Evolutionary conservation across 768 basidiomycete genomes (phyloP).

Genomic region (Suillus paluster): DNA sequence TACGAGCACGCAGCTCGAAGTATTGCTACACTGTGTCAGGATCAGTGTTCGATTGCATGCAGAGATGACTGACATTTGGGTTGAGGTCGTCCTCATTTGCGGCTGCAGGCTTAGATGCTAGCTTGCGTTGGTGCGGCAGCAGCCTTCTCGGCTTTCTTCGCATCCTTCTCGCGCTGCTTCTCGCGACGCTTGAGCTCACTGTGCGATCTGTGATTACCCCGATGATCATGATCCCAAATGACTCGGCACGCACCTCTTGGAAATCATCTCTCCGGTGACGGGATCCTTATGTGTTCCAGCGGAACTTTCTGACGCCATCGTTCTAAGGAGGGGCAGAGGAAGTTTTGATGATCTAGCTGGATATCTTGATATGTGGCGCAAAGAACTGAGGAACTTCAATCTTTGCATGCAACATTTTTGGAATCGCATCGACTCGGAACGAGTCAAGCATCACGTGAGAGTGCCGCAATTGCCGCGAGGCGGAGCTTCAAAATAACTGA

Average conservation of each 20-base stretch:
- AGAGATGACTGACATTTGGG: slow-evolving; percentile 72
- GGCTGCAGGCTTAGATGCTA: slow-evolving; percentile 43
- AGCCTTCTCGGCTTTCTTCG: slow-evolving; percentile 81
- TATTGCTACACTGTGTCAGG: slow-evolving; percentile 77
- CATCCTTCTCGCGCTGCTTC: slow-evolving; percentile 75
- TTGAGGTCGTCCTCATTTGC: slow-evolving; percentile 82
- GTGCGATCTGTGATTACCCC: slow-evolving; percentile 26
- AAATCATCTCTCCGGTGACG: slow-evolving; percentile 94
- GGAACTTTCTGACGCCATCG: slow-evolving; percentile 45
- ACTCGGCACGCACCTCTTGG: slow-evolving; percentile 76
- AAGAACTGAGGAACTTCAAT: slow-evolving; percentile 2
- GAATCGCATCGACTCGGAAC: slow-evolving; percentile 19
- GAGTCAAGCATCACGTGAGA: slow-evolving; percentile 2
- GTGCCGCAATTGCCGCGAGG: neutral
- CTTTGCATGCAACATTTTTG: slow-evolving; percentile 28
- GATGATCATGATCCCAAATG: slow-evolving; percentile 18
- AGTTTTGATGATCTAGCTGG: neutral
- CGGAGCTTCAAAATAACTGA: neutral
- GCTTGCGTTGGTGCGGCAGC: slow-evolving; percentile 51
- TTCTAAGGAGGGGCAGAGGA: slow-evolving; percentile 15
- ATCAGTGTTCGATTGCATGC: neutral
- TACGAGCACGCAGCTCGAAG: slow-evolving; percentile 89
- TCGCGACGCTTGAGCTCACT: slow-evolving; percentile 95
- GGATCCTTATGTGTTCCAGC: slow-evolving; percentile 65
- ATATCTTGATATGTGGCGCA: slow-evolving; percentile 12